Percentiles rank a stretch among this genome's conserved stretches.
Conservation (phyloP, 306 rosid species). For the Acacia melanoxylon region DNA sequence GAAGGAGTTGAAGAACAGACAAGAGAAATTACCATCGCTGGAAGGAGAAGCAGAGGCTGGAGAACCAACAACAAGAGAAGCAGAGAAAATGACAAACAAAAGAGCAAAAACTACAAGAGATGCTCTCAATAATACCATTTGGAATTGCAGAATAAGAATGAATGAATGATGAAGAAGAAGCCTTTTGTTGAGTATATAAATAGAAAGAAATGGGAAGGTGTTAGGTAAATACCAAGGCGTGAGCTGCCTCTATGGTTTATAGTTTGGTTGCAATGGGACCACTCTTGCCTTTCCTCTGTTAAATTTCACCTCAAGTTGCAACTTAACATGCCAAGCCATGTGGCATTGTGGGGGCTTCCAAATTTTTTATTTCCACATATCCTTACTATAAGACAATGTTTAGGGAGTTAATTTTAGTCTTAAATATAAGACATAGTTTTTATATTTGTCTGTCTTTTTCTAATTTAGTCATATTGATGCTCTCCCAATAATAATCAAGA, state of each 20-base stretch:
- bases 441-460: no score
- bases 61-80: slow-evolving; percentile 24
- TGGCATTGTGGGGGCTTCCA: background rate
- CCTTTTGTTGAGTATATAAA: background rate
- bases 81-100: slow-evolving; percentile 47
- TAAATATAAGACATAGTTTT: no score
- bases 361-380: no score
- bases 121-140: slow-evolving; percentile 45
- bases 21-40: slow-evolving; percentile 61
- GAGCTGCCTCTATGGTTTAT: slow-evolving; percentile 2
- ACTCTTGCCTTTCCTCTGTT: slow-evolving; percentile 24
- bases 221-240: background rate
- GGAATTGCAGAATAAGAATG: background rate
- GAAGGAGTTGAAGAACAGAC: background rate
- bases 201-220: background rate
- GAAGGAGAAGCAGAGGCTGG: slow-evolving; percentile 43
- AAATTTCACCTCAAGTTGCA: background rate
- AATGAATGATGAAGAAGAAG: background rate
- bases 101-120: slow-evolving; percentile 37
- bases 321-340: slow-evolving; percentile 25
- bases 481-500: no score
- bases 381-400: no score
- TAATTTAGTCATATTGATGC: no score
- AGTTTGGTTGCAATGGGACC: slow-evolving; percentile 23
- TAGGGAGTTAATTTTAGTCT: no score